Conservation (phyloP, 495 filamentous ascomycete species). For the Aspergillus heteromorphus region DNA sequence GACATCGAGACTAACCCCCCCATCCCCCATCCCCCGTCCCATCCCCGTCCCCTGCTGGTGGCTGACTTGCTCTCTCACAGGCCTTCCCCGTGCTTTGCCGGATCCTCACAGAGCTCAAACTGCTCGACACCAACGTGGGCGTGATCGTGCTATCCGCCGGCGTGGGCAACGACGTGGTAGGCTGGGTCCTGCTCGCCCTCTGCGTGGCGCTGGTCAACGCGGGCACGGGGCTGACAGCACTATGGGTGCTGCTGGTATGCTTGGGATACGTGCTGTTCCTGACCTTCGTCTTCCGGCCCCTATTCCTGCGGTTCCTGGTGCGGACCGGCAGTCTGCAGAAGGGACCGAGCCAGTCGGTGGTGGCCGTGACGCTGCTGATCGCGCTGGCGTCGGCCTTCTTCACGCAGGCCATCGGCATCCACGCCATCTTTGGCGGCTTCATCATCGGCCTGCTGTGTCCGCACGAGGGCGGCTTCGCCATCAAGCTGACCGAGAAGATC, state of each 20-base stretch:
- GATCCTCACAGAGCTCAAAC: slow-evolving; percentile 87
- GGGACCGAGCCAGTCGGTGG: slow-evolving; percentile 82
- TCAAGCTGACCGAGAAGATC: slow-evolving; percentile 92
- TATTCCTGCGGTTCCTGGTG: slow-evolving; percentile 69
- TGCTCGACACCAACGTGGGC: slow-evolving; percentile 79
- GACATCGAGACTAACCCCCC: no score
- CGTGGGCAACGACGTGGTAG: slow-evolving; percentile 91
- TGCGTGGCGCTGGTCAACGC: slow-evolving; percentile 95
- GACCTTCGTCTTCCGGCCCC: slow-evolving; percentile 66
- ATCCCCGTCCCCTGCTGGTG: no score
- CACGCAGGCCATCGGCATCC: slow-evolving; percentile 87
- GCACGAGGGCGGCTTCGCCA: slow-evolving; percentile 89
- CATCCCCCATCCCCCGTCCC: no score
- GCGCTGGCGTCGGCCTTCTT: slow-evolving; percentile 86
- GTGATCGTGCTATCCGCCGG: slow-evolving; percentile 89
- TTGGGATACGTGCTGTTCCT: slow-evolving; percentile 76
- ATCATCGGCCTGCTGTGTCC: slow-evolving; percentile 88
- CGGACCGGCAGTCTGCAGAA: slow-evolving; percentile 77
- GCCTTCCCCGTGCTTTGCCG: slow-evolving; percentile 94
- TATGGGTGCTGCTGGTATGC: slow-evolving; percentile 77
- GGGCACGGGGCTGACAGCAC: slow-evolving; percentile 72
- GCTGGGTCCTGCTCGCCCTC: slow-evolving; percentile 90
- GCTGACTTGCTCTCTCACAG: no score
- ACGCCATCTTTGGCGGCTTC: slow-evolving; percentile 89
- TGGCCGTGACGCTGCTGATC: slow-evolving; percentile 76